Evolutionary conservation across 192 early-diverging fungal genomes (phyloP).

Genomic region (Kickxella alabastrina): DNA sequence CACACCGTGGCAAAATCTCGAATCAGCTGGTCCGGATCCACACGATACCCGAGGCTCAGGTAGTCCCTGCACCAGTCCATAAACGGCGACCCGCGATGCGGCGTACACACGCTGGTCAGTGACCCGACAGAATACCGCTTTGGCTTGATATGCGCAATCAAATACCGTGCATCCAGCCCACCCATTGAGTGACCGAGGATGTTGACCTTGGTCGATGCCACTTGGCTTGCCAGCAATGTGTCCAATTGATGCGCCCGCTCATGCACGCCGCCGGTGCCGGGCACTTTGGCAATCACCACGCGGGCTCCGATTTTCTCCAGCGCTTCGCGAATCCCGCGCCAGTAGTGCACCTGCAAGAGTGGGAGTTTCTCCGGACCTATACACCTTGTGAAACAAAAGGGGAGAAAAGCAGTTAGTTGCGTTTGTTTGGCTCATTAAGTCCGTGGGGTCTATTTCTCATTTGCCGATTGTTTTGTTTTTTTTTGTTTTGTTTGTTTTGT

Average conservation of each 20-base stretch:
- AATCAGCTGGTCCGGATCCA: slow-evolving; percentile 45
- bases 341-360: slow-evolving; percentile 81
- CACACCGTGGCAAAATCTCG: slow-evolving; percentile 49
- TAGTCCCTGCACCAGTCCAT: slow-evolving; percentile 94
- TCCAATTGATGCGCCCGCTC: slow-evolving; percentile 76
- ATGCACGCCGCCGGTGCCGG: slow-evolving; percentile 66
- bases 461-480: too few relatives aligned
- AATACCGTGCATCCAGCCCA: slow-evolving; percentile 88
- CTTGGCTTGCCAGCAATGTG: slow-evolving; percentile 56
- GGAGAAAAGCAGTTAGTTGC: too few relatives aligned
- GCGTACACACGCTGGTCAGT: slow-evolving; percentile 89
- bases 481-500: too few relatives aligned
- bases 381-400: slow-evolving; percentile 3
- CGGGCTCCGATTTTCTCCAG: slow-evolving; percentile 74
- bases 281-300: slow-evolving; percentile 75
- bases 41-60: slow-evolving; percentile 70
- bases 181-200: slow-evolving; percentile 95
- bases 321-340: slow-evolving; percentile 75
- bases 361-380: slow-evolving; percentile 70
- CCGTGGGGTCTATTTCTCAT: too few relatives aligned
- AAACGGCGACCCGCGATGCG: slow-evolving; percentile 87
- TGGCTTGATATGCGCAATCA: slow-evolving; percentile 77
- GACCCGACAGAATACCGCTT: slow-evolving; percentile 69
- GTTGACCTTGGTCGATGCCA: slow-evolving; percentile 58
- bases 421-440: too few relatives aligned